A percentile compares a stretch with the other conserved stretches of the same genome.
phyloP scores from a whole-genome alignment of 228 moss, liverwort and hornwort genomes.

The Sphagnum magellanicum region DNA sequence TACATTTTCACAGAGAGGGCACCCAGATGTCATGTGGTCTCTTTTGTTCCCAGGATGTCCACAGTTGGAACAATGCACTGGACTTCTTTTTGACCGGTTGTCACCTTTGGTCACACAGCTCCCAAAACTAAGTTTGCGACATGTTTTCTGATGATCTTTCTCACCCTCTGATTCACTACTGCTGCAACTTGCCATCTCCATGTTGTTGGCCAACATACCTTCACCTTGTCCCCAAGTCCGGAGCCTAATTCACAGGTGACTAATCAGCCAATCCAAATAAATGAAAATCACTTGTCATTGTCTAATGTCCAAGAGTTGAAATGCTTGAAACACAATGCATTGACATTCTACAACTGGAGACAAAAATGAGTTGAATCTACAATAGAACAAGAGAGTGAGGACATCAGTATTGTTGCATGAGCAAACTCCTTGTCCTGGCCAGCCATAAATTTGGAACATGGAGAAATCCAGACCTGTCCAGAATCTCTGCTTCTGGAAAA shows the following conservation, averaged over 20 bases:
- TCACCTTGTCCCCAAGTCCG: constrained; percentile 44
- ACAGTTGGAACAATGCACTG: constrained; percentile 34
- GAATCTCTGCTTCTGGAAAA: constrained; percentile 25
- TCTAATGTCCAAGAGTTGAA: no score
- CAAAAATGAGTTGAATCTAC: no score
- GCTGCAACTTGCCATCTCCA: background rate
- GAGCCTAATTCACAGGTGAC: constrained; percentile 15
- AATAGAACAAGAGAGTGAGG: no score
- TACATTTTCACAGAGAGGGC: constrained; percentile 13
- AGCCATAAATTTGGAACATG: no score
- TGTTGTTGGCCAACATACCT: constrained; percentile 1
- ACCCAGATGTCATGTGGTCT: constrained; percentile 18
- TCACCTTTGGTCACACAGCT: background rate
- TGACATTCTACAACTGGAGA: no score
- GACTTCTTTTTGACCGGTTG: constrained; percentile 3
- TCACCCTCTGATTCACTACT: constrained; percentile 1
- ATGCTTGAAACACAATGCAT: no score
- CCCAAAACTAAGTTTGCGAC: constrained; percentile 5
- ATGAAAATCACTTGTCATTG: no score
- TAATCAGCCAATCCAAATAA: background rate
- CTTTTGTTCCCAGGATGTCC: constrained; percentile 45
- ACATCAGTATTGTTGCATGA: no score
- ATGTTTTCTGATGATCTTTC: background rate
- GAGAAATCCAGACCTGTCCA: constrained; percentile 17
- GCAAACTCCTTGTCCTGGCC: no score